These are phyloP conservation scores for Pythium chondricola DNA, from an alignment of 352 stramenopile genomes.

Conservation along the genomic window DNA sequence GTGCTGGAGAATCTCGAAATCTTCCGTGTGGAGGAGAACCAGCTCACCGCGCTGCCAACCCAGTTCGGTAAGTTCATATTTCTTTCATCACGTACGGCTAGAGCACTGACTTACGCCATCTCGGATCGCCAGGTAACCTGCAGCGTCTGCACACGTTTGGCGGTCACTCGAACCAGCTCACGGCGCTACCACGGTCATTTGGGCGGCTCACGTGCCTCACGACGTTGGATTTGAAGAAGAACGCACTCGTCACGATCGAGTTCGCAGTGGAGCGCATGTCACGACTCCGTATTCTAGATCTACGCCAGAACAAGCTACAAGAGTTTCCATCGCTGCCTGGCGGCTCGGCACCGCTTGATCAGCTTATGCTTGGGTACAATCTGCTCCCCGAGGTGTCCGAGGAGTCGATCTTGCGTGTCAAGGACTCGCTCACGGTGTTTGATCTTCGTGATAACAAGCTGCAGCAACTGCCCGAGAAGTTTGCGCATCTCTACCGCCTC, in stretches of 20 bases:
- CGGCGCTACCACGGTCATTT: slow-evolving; percentile 43
- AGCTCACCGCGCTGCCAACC: slow-evolving; percentile 34
- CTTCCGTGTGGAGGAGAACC: slow-evolving; percentile 61
- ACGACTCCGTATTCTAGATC: slow-evolving; percentile 53
- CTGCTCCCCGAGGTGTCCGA: slow-evolving; percentile 38
- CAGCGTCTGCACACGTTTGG: slow-evolving; percentile 46
- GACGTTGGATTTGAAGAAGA: slow-evolving; percentile 75
- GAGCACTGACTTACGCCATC: background rate
- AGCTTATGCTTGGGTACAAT: slow-evolving; percentile 78
- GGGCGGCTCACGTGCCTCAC: slow-evolving; percentile 31
- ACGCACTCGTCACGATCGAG: slow-evolving; percentile 33
- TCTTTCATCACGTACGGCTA: background rate
- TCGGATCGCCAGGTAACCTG: slow-evolving; percentile 39
- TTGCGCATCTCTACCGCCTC: slow-evolving; percentile 56
- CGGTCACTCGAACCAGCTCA: slow-evolving; percentile 57
- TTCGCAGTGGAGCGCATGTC: slow-evolving; percentile 26
- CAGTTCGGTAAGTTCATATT: slow-evolving; percentile 31
- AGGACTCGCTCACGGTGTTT: slow-evolving; percentile 64
- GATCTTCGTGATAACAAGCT: slow-evolving; percentile 82
- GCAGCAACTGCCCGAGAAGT: slow-evolving; percentile 36
- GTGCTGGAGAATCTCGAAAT: slow-evolving; percentile 43
- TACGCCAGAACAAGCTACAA: slow-evolving; percentile 66
- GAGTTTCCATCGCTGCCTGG: slow-evolving; percentile 50
- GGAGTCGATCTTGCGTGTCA: slow-evolving; percentile 35
- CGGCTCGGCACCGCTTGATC: slow-evolving; percentile 39